Conservation (phyloP, 495 filamentous ascomycete genomes). For the Trichoderma parareesei region DNA sequence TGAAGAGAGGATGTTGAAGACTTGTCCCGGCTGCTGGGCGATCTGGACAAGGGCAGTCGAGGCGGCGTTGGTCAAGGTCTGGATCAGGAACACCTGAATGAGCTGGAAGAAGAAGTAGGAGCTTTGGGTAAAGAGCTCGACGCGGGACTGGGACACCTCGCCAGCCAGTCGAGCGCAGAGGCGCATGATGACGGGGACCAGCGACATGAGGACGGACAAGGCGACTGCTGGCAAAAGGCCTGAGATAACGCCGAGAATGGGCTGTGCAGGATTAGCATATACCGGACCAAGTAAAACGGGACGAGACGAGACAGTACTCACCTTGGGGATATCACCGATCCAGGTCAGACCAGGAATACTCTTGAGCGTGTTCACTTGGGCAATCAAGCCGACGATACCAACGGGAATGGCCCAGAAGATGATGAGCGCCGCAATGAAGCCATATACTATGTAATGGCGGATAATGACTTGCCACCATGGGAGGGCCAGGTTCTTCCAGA, state of each 20-base stretch:
- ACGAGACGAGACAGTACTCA: slow-evolving; percentile 12
- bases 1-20: slow-evolving; percentile 57
- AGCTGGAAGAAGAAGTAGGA: slow-evolving; percentile 94
- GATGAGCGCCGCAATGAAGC: slow-evolving; percentile 69
- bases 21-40: slow-evolving; percentile 49
- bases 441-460: slow-evolving; percentile 59
- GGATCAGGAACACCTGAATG: slow-evolving; percentile 86
- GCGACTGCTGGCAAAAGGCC: slow-evolving; percentile 75
- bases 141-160: slow-evolving; percentile 62
- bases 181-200: slow-evolving; percentile 79
- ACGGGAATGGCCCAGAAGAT: slow-evolving; percentile 97
- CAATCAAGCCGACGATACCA: slow-evolving; percentile 75
- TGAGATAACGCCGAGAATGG: slow-evolving; percentile 71
- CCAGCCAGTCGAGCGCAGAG: slow-evolving; percentile 69
- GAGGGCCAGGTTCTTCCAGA: slow-evolving; percentile 83
- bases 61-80: slow-evolving; percentile 71
- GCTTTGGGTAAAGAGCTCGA: slow-evolving; percentile 86
- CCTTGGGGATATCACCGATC: slow-evolving; percentile 61
- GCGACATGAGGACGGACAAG: slow-evolving; percentile 78
- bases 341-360: slow-evolving; percentile 62
- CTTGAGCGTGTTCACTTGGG: slow-evolving; percentile 66
- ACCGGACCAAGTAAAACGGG: not conserved
- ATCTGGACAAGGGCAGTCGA: slow-evolving; percentile 58
- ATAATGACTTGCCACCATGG: slow-evolving; percentile 81
- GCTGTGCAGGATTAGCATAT: not conserved